Percentiles rank a stretch among this genome's conserved stretches.
Evolutionary conservation across 495 filamentous ascomycete species (phyloP).

Genomic region (Penicillium riverlandense): DNA sequence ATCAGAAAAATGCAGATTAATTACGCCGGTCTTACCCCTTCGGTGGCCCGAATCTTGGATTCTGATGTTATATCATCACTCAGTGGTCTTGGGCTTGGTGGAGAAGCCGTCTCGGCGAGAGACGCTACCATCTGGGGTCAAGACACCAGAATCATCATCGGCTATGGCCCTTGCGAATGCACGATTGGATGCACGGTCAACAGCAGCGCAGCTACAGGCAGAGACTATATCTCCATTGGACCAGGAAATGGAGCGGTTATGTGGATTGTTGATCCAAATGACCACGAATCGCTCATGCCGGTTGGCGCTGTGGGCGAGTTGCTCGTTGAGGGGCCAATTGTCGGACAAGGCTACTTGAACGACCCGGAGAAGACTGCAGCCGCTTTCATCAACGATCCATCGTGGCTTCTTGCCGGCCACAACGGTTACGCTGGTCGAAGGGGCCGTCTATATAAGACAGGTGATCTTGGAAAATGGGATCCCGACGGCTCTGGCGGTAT

Average conservation of each 20-base stretch:
- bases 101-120: slow-evolving; percentile 40
- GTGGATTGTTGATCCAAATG: slow-evolving; percentile 43
- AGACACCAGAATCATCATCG: slow-evolving; percentile 36
- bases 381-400: slow-evolving; percentile 40
- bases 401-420: slow-evolving; percentile 39
- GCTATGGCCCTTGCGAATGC: slow-evolving; percentile 46
- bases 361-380: slow-evolving; percentile 38
- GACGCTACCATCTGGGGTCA: slow-evolving; percentile 34
- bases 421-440: slow-evolving; percentile 23
- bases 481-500: slow-evolving; percentile 41
- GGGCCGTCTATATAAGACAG: slow-evolving; percentile 41
- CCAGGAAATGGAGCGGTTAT: slow-evolving; percentile 29
- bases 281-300: slow-evolving; percentile 37
- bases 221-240: slow-evolving; percentile 30
- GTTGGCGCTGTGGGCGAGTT: slow-evolving; percentile 48
- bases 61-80: slow-evolving; percentile 39
- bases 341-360: slow-evolving; percentile 45
- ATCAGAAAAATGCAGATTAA: slow-evolving; percentile 39
- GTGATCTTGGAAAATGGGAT: slow-evolving; percentile 49
- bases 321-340: slow-evolving; percentile 46
- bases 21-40: slow-evolving; percentile 43
- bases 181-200: slow-evolving; percentile 41
- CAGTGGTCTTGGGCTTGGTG: slow-evolving; percentile 39
- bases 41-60: slow-evolving; percentile 37
- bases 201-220: slow-evolving; percentile 31